Base-by-base conservation (phyloP, 306 rosid genomes). In the Sechiopsis laciniata region DNA sequence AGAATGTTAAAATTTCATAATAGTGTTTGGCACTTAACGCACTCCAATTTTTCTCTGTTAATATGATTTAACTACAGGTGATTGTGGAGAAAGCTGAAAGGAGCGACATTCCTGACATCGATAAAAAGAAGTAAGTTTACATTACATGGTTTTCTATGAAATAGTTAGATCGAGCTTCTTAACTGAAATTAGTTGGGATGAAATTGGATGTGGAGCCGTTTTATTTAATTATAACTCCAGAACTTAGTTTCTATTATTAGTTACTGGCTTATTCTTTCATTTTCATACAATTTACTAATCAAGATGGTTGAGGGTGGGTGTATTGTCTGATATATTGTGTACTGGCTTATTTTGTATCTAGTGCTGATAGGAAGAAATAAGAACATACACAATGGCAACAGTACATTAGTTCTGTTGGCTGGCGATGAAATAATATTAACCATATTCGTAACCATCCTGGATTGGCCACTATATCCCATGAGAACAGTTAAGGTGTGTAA, bases 41-140 rank as follows among this genome's bases (percentile, higher is more conserved):
- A 50, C 78, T 7, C 52, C 2, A 10, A 13, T 32, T 16, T 52
- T 12, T 50, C 59, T 82, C 17, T 77, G 76, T 51, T 80, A 63
- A 78, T 71, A 35, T 78, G 77, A 55, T 7, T 48, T 42, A 79
- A 19, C 46, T 80, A 72, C 84, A 91, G 96, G 97, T 93, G 80
- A 87, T 93, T 81, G 97, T 93, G 82, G 98, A 93, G 90, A 93
- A 88, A 87, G 97, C 91, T 59, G 91, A 80, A 61, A 88, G 82
- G 80, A 86, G 91, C 76, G 90, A 90, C 77, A 80, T 93, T 74
- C 88, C 96, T 4, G 94, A 90, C 79, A 88, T 93, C 57, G 97
- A 88, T 83, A 90, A 93, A 81, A 90, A 90, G 83, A 93, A 93
- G 98, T 93, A 63, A 86, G 86, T 82, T 45, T 77, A 76, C n/a